These are phyloP conservation scores for Populus hybrid DNA, from an alignment of 441 rosid species.

Conservation along the genomic window DNA sequence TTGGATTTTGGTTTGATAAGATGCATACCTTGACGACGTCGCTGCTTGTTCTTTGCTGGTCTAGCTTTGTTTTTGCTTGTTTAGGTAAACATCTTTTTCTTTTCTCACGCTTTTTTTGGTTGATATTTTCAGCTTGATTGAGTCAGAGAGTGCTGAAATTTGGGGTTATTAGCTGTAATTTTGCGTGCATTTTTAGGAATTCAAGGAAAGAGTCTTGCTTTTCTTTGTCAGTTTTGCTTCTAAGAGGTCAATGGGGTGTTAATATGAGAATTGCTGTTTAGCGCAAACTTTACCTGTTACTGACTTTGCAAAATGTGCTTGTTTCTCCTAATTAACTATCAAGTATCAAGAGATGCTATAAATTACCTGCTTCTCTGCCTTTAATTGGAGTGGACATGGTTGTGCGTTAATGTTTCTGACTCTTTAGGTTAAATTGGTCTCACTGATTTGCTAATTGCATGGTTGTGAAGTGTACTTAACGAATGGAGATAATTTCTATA, in stretches of 20 bases:
- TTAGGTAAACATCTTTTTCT: slow-evolving; percentile 36
- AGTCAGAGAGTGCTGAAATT: neutral
- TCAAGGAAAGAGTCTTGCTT: neutral
- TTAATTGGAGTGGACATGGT: neutral
- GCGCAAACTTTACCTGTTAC: neutral
- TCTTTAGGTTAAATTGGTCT: neutral
- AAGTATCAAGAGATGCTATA: neutral
- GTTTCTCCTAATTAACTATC: neutral
- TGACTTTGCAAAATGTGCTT: neutral
- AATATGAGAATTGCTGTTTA: neutral
- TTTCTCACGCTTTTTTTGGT: slow-evolving; percentile 1
- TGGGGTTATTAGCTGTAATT: neutral
- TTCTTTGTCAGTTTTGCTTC: neutral
- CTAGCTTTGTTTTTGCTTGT: slow-evolving; percentile 41
- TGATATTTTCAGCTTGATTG: slow-evolving; percentile 5
- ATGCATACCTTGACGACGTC: slow-evolving; percentile 41
- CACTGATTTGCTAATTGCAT: neutral
- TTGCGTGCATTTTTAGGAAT: neutral
- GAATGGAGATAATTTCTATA: neutral
- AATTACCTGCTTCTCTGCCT: neutral
- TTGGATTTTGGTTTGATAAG: slow-evolving; percentile 35
- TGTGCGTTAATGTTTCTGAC: neutral
- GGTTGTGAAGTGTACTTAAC: too few species aligned
- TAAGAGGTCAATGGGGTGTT: neutral
- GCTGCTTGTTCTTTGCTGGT: slow-evolving; percentile 38